Evolutionary conservation across 2,329 filamentous ascomycete species (phyloP).

Genomic region (Curvularia sp.): DNA sequence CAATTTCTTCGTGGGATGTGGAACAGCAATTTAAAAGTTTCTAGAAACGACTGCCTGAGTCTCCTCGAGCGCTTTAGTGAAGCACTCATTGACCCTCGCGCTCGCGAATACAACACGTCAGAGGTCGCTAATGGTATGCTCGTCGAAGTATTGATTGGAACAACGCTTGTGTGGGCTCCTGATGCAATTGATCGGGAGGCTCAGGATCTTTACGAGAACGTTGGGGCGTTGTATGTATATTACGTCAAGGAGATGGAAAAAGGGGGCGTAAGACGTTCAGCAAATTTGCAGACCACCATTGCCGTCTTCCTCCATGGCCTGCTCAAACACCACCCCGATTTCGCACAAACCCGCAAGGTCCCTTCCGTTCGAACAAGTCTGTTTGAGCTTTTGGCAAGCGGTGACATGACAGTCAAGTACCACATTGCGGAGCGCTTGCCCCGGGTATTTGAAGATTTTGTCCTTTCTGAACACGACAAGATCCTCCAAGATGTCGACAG

Average conservation of each 20-base stretch:
- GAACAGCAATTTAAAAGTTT: conserved; percentile 30
- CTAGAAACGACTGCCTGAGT: conserved; percentile 33
- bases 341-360: conserved; percentile 65
- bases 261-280: conserved; percentile 70
- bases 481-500: conserved; percentile 85
- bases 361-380: conserved; percentile 74
- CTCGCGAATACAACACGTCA: conserved; percentile 47
- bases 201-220: conserved; percentile 64
- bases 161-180: conserved; percentile 36
- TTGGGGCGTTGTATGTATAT: conserved; percentile 79
- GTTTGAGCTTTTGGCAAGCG: conserved; percentile 72
- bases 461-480: conserved; percentile 82
- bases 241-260: conserved; percentile 72
- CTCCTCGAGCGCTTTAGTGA: conserved; percentile 43
- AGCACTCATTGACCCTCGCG: conserved; percentile 42
- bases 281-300: conserved; percentile 70
- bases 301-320: conserved; percentile 73
- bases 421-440: conserved; percentile 73
- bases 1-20: conserved; percentile 40
- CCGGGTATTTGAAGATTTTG: conserved; percentile 78
- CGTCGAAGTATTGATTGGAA: conserved; percentile 42
- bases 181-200: conserved; percentile 34
- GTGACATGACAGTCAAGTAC: conserved; percentile 76
- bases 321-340: conserved; percentile 70
- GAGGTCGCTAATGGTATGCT: conserved; percentile 49